Conservation (phyloP, 1,284 basidiomycete species). For the Leccinum glutinopallens region DNA sequence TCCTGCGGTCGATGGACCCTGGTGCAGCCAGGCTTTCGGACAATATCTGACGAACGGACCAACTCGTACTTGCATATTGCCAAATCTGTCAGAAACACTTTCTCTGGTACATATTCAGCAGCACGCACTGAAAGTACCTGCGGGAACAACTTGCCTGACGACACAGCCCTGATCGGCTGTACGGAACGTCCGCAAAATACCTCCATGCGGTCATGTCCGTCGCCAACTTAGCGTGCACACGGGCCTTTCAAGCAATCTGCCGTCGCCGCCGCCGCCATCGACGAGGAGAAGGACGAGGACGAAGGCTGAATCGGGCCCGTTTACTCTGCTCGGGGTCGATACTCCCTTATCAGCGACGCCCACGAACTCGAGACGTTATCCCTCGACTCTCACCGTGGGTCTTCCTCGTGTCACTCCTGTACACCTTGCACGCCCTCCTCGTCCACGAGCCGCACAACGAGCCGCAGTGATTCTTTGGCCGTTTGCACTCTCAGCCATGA, state of each 20-base stretch:
- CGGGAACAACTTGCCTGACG: slow-evolving; percentile 50
- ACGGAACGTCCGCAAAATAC: slow-evolving; percentile 43
- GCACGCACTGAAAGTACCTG: not conserved
- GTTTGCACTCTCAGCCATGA: slow-evolving; percentile 52
- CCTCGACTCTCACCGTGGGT: slow-evolving; percentile 47
- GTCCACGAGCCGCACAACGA: slow-evolving; percentile 59
- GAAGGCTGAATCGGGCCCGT: not conserved
- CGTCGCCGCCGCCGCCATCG: slow-evolving; percentile 6
- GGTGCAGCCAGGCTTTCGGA: slow-evolving; percentile 46
- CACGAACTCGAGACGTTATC: slow-evolving; percentile 8
- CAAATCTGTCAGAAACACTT: slow-evolving; percentile 6
- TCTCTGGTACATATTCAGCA: slow-evolving; percentile 38
- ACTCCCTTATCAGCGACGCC: not conserved
- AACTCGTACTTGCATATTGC: slow-evolving; percentile 57
- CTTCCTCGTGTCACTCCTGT: slow-evolving; percentile 42
- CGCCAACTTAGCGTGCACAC: not conserved
- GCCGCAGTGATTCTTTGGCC: slow-evolving; percentile 53
- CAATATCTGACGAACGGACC: slow-evolving; percentile 50
- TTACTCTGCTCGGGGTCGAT: slow-evolving; percentile 30
- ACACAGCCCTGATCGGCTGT: slow-evolving; percentile 51
- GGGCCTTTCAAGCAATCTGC: not conserved
- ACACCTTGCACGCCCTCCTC: slow-evolving; percentile 53
- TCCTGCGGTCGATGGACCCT: slow-evolving; percentile 24
- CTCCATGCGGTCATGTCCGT: slow-evolving; percentile 32
- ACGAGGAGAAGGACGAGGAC: slow-evolving; percentile 8